phyloP scores from a whole-genome alignment of 306 rosid genomes.

The Vigna nakashimae region DNA sequence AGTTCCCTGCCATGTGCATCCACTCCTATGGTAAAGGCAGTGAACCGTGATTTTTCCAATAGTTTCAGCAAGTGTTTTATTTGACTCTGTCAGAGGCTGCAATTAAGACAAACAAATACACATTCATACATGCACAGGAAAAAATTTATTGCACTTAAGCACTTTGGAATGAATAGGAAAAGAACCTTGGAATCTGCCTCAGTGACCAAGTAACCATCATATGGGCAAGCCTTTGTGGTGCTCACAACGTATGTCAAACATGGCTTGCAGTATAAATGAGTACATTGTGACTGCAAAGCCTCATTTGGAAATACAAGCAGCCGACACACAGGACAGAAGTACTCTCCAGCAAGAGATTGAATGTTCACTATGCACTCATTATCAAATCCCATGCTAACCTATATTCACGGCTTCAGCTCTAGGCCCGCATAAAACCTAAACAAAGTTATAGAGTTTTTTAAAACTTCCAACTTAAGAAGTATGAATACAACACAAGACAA shows the following conservation, averaged over 20 bases:
- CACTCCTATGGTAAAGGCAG: conserved; percentile 91
- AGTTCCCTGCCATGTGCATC: conserved; percentile 96
- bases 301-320: conserved; percentile 90
- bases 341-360: conserved; percentile 97
- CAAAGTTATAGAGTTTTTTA: not conserved
- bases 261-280: conserved; percentile 96
- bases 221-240: conserved; percentile 94
- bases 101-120: conserved; percentile 36
- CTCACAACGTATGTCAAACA: conserved; percentile 81
- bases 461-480: not conserved
- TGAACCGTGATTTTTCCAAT: conserved; percentile 94
- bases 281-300: conserved; percentile 94
- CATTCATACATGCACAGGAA: conserved; percentile 17
- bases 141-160: not conserved
- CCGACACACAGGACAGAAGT: conserved; percentile 97
- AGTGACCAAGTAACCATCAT: conserved; percentile 94
- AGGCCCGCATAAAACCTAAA: conserved; percentile 52
- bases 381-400: conserved; percentile 86
- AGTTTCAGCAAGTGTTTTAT: conserved; percentile 84
- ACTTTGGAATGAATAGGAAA: conserved; percentile 17
- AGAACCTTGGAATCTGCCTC: conserved; percentile 94
- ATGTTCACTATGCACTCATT: conserved; percentile 94
- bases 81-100: conserved; percentile 87
- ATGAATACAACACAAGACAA: not conserved
- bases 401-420: conserved; percentile 52